Evolutionary conservation across 2,329 filamentous ascomycete species (phyloP).

Genomic region (Coccinonectria pachysandricola): DNA sequence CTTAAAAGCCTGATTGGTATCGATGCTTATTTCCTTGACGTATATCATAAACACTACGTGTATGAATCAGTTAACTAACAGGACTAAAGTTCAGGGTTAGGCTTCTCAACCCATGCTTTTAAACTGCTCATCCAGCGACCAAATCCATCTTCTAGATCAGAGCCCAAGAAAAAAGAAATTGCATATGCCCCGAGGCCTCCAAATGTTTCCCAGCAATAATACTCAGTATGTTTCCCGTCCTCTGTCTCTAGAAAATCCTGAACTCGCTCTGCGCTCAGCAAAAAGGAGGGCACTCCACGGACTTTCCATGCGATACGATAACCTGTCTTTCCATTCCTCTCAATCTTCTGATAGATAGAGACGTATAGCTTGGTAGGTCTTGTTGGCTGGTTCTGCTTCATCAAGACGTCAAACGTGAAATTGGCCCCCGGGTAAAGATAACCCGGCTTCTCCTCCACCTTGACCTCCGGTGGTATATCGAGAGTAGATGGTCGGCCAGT

Average conservation of each 20-base stretch:
- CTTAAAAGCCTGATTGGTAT: too few species aligned
- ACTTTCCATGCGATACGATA: slow-evolving; percentile 31
- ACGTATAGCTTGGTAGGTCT: slow-evolving; percentile 10
- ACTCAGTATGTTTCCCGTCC: slow-evolving; percentile 24
- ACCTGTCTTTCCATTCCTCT: slow-evolving; percentile 20
- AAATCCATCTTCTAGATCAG: slow-evolving; percentile 25
- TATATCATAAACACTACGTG: too few species aligned
- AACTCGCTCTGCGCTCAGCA: slow-evolving; percentile 30
- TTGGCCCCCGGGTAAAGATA: slow-evolving; percentile 1
- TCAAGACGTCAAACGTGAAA: slow-evolving; percentile 2
- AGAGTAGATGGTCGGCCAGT: too few species aligned
- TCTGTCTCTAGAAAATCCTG: slow-evolving; percentile 29
- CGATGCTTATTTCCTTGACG: too few species aligned
- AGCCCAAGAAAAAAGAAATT: slow-evolving; percentile 22
- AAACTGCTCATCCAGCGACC: slow-evolving; percentile 29
- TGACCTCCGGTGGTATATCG: too few species aligned
- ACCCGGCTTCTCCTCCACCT: background rate
- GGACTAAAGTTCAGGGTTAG: too few species aligned
- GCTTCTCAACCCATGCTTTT: slow-evolving; percentile 17
- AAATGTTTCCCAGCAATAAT: slow-evolving; percentile 35
- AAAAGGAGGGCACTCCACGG: slow-evolving; percentile 18
- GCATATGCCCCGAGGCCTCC: slow-evolving; percentile 27
- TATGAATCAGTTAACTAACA: too few species aligned
- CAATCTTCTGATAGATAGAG: slow-evolving; percentile 22
- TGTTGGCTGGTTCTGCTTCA: slow-evolving; percentile 1